Base-by-base conservation (phyloP, 2,329 filamentous ascomycete species). In the Magnaporthiopsis incrustans region DNA sequence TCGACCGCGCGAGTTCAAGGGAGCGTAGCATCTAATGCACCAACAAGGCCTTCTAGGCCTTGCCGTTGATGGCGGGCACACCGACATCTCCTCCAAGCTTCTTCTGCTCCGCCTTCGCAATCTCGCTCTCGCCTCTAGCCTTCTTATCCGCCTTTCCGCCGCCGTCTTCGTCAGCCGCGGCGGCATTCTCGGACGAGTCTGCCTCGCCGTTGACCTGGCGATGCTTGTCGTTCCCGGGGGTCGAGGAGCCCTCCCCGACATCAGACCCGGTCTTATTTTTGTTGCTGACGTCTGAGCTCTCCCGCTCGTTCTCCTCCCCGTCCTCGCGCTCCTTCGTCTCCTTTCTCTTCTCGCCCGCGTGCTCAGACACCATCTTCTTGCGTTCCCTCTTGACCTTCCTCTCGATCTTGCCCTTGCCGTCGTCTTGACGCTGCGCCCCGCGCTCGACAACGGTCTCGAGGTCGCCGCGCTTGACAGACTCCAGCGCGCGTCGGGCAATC, bases 381-480 rank as follows among this genome's bases (percentile, higher is more conserved):
- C 66, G 62, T 30, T 70, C 68, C 61, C 59, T 63, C 64, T 67
- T 66, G 60, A 35, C 27, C 59, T 50, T 63, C n/a, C 30, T 57
- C 26, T 63, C 61, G 1, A 44, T 25, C 33, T 63, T 63, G 53
- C 53, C 57, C 53, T 57, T 57, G n/a, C 61, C 69, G 2, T 67
- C 62, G 15, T 65, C 65, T 4, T 65, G 69, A 3, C 66, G 70
- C 58, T 61, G 66, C 10, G 68, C 68, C 59, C 68, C 65, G 67
- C 69, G 65, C 64, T 70, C 65, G 33, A 77, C 66, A 5, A 73
- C 70, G n/a, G 65, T 69, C 50, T 77, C 74, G 3, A 81, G 67
- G 67, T 81, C 78, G 2, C 81, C 82, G n/a, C 70, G 72, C 38
- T 72, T 75, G 64, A 83, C 70, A 30, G 79, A 80, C 26, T 77